Percentiles rank a stretch among this genome's conserved stretches.
phyloP scores from a whole-genome alignment of 768 basidiomycete species.

The Termitomyces sp. region DNA sequence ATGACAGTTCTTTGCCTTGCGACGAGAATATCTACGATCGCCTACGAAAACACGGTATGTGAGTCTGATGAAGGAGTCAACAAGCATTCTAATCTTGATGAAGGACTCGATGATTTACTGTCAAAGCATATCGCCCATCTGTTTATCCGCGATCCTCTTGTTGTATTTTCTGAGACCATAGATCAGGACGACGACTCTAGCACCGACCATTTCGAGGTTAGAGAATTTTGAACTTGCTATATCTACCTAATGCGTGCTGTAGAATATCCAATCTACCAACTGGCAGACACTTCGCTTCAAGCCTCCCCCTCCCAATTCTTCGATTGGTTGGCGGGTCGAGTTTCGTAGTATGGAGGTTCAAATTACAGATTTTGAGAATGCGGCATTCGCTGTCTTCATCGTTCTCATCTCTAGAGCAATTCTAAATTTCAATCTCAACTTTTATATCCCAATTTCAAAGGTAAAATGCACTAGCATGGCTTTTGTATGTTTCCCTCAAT shows the following conservation, averaged over 20 bases:
- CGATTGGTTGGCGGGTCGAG: slow-evolving; percentile 97
- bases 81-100: neutral
- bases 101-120: slow-evolving; percentile 82
- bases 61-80: neutral
- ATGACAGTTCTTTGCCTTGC: slow-evolving; percentile 79
- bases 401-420: slow-evolving; percentile 94
- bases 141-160: slow-evolving; percentile 96
- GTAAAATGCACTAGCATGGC: slow-evolving; percentile 29
- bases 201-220: slow-evolving; percentile 93
- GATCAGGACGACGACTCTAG: slow-evolving; percentile 85
- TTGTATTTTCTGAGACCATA: slow-evolving; percentile 90
- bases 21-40: slow-evolving; percentile 71
- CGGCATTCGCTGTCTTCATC: slow-evolving; percentile 91
- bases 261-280: slow-evolving; percentile 99
- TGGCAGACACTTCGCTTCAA: slow-evolving; percentile 99
- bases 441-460: slow-evolving; percentile 97
- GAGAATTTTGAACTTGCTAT: slow-evolving; percentile 4
- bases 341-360: slow-evolving; percentile 99
- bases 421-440: slow-evolving; percentile 84
- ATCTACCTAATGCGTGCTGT: neutral
- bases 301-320: slow-evolving; percentile 88
- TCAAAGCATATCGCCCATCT: slow-evolving; percentile 92
- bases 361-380: slow-evolving; percentile 98
- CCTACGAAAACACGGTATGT: slow-evolving; percentile 70
- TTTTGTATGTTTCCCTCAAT: neutral